Base-by-base conservation (phyloP, 73 alveolate species). In the Paramecium pentaurelia region DNA sequence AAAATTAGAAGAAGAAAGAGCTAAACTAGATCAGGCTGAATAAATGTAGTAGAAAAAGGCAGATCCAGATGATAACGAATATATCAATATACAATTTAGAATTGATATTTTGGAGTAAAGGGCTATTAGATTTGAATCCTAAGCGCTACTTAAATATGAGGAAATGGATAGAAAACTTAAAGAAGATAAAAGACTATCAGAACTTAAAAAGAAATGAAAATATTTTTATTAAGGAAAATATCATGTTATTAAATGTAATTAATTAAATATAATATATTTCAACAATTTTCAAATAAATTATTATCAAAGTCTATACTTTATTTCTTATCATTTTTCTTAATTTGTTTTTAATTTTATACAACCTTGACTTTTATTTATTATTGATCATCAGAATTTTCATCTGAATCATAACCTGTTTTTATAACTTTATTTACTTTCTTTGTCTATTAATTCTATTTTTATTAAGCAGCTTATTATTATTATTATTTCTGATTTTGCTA, bases 1-100 rank as follows among this genome's bases (percentile, higher is more conserved):
- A 64, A 89, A 97, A 54, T 90, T 96, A n/a, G 98, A 95, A 77
- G 97, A 93, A 25, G 96, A 95, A 92, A 95, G 95, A 40, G 93
- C 92, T 73, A 77, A 70, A 32, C 93, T 96, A 45, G 97, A 96
- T 49, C 38, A 89, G 8, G 97, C 96, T 14, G 94, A 92, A 77
- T 93, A 58, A 71, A 47, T 37, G 58, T 30, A 58, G 8, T 36
- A 77, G 36, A 89, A 71, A 22, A 89, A 83, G 18, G 27, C 86
- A 27, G 94, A 89, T 37, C 71, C 84, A 36, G 94, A 89, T 71
- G 91, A 68, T 58, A 64, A 68, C 2, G 94, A 89, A 89, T 58
- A 58, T 9, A 71, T 51, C 40, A 64, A 89, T 27, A 89, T 89
- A 27, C 36, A 89, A 77, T 89, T 89, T 28, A 89, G 75, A 36